Evolutionary conservation across 139 green algal genomes (phyloP).

Genomic region (Coccomyxa sp.): DNA sequence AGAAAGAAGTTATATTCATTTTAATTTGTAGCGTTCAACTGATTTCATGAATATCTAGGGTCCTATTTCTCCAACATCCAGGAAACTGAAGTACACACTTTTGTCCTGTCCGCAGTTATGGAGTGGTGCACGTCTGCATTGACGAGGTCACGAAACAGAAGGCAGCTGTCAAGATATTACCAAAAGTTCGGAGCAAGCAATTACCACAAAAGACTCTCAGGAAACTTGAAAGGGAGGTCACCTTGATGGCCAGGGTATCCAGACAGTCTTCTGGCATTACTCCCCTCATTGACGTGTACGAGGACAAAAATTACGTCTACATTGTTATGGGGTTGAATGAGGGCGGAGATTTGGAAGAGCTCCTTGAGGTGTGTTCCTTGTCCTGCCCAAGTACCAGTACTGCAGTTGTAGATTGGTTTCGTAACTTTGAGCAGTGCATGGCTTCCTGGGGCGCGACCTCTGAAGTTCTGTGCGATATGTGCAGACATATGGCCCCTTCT

Average conservation of each 20-base stretch:
- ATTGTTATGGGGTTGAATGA: conserved; percentile 44
- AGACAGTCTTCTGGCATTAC: conserved; percentile 22
- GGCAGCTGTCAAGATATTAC: conserved; percentile 44
- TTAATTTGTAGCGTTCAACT: not conserved
- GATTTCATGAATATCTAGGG: not conserved
- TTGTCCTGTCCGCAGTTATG: conserved; percentile 18
- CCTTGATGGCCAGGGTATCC: not conserved
- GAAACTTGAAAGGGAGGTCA: conserved; percentile 13
- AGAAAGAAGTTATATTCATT: not conserved
- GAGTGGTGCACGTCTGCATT: conserved; percentile 6
- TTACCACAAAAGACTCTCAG: conserved; percentile 9
- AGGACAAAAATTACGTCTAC: conserved; percentile 44
- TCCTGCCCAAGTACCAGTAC: too few relatives aligned
- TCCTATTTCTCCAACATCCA: not conserved
- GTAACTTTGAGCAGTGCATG: not conserved
- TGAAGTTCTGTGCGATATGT: not conserved
- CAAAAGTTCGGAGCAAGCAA: conserved; percentile 22
- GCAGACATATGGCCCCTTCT: conserved; percentile 23
- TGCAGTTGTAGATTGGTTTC: not conserved
- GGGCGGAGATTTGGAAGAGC: conserved; percentile 37
- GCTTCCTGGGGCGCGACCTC: too few relatives aligned
- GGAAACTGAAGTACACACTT: not conserved
- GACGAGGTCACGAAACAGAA: conserved; percentile 18
- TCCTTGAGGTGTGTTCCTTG: conserved; percentile 25
- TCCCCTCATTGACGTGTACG: conserved; percentile 34